phyloP scores from a whole-genome alignment of 2,329 filamentous ascomycete genomes.

The Trichoderma breve region DNA sequence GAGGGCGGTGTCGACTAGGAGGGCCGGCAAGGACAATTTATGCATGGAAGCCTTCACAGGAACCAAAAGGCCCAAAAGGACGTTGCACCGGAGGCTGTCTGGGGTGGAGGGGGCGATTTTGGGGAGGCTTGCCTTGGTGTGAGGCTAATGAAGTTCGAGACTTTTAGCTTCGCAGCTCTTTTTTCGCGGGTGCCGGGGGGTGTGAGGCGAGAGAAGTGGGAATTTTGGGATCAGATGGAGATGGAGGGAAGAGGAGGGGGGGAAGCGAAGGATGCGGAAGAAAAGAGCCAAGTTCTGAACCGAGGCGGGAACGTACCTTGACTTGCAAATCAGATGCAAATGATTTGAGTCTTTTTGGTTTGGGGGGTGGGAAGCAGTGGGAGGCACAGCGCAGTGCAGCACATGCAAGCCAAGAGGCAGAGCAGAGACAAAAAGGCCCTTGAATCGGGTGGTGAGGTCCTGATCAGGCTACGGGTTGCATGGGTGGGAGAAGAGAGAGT shows the following conservation, averaged over 20 bases:
- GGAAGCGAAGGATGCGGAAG: not conserved
- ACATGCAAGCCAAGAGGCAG: not conserved
- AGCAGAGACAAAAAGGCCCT: not conserved
- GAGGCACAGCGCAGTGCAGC: not conserved
- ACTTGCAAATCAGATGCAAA: not conserved
- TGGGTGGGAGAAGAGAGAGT: not conserved
- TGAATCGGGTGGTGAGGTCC: not conserved
- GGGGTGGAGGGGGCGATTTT: slow-evolving; percentile 16
- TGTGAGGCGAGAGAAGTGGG: slow-evolving; percentile 1
- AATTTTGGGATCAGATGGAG: not conserved
- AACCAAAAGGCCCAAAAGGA: slow-evolving; percentile 16
- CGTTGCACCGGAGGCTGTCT: slow-evolving; percentile 19
- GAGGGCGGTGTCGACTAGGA: slow-evolving; percentile 16
- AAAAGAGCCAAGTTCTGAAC: not conserved
- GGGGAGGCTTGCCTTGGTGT: slow-evolving; percentile 15
- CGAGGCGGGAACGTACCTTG: slow-evolving; percentile 4
- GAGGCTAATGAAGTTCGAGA: slow-evolving; percentile 20
- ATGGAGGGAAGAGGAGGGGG: not conserved
- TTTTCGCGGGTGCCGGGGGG: slow-evolving; percentile 9
- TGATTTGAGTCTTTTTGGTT: not conserved
- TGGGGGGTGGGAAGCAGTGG: not conserved
- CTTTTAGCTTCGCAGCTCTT: slow-evolving; percentile 18
- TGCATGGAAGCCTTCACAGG: slow-evolving; percentile 20
- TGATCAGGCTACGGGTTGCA: not conserved
- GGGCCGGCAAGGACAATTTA: slow-evolving; percentile 17